phyloP scores from a whole-genome alignment of 345 rosid genomes.

The Linum trigynum region DNA sequence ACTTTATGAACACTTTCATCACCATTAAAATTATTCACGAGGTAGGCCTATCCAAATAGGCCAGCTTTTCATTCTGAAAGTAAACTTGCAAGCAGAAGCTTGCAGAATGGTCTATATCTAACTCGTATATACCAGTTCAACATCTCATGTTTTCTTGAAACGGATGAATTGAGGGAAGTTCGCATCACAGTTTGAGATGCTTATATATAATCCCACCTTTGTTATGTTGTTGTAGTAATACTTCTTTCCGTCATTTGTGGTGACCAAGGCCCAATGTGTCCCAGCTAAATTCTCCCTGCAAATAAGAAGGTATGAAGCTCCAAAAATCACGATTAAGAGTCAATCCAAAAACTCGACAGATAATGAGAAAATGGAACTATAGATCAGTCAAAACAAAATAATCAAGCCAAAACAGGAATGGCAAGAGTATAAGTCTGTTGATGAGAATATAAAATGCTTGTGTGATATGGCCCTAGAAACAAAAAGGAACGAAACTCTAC shows the following conservation, averaged over 20 bases:
- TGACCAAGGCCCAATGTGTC: constrained; percentile 80
- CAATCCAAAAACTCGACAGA: not conserved
- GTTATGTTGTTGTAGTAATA: constrained; percentile 88
- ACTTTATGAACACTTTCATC: not conserved
- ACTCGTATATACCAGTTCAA: not conserved
- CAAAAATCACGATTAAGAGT: not conserved
- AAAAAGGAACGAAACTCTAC: no score
- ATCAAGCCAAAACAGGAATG: not conserved
- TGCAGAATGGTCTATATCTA: not conserved
- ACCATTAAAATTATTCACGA: not conserved
- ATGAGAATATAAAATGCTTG: no score
- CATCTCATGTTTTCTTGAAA: not conserved
- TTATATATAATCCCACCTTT: constrained; percentile 36
- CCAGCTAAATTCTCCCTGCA: constrained; percentile 73
- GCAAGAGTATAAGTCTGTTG: not conserved
- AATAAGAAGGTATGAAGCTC: constrained; percentile 5
- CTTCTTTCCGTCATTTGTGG: constrained; percentile 80
- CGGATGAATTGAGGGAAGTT: not conserved
- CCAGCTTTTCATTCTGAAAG: not conserved
- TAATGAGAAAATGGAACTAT: not conserved
- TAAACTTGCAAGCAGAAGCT: not conserved
- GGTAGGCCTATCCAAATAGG: not conserved
- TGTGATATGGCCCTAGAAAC: no score
- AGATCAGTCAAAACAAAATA: not conserved
- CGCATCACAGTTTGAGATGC: not conserved